A percentile compares a stretch with the other conserved stretches of the same genome.
These are phyloP conservation scores for Rugonectria rugulosa DNA, from an alignment of 2,329 filamentous ascomycete genomes.

Conservation along the genomic window DNA sequence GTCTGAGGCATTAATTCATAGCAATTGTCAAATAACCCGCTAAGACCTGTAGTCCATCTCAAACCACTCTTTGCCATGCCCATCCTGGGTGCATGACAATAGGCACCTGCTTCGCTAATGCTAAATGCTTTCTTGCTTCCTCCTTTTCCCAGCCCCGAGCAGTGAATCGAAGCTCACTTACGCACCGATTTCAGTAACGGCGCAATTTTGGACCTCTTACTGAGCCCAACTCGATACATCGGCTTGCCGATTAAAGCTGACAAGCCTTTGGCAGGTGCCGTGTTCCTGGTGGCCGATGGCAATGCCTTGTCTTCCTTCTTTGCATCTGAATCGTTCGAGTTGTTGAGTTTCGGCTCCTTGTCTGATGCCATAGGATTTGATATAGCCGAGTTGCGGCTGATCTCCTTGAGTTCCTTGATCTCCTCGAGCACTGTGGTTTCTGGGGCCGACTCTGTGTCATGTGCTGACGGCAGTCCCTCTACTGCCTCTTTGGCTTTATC, in stretches of 20 bases:
- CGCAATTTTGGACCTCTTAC: slow-evolving; percentile 58
- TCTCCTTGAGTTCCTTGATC: slow-evolving; percentile 25
- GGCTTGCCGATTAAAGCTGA: slow-evolving; percentile 46
- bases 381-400: slow-evolving; percentile 4
- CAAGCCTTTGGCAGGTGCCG: slow-evolving; percentile 26
- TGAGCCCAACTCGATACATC: slow-evolving; percentile 59
- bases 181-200: slow-evolving; percentile 59
- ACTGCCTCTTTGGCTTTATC: not conserved
- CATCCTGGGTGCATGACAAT: too few species aligned
- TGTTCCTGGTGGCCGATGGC: slow-evolving; percentile 5
- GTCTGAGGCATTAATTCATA: too few species aligned
- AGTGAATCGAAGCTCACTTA: slow-evolving; percentile 41
- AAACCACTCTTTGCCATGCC: too few species aligned
- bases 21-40: too few species aligned
- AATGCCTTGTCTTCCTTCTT: slow-evolving; percentile 15
- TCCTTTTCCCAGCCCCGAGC: not conserved
- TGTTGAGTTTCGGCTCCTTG: slow-evolving; percentile 6
- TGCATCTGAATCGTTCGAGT: not conserved
- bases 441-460: not conserved
- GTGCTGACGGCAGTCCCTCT: not conserved
- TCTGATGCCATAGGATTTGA: slow-evolving; percentile 2
- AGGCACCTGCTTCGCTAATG: not conserved
- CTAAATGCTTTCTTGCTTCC: not conserved
- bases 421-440: slow-evolving; percentile 19
- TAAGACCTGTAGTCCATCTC: too few species aligned